phyloP scores from a whole-genome alignment of 2,329 filamentous ascomycete species.

The Fusarium begoniae region DNA sequence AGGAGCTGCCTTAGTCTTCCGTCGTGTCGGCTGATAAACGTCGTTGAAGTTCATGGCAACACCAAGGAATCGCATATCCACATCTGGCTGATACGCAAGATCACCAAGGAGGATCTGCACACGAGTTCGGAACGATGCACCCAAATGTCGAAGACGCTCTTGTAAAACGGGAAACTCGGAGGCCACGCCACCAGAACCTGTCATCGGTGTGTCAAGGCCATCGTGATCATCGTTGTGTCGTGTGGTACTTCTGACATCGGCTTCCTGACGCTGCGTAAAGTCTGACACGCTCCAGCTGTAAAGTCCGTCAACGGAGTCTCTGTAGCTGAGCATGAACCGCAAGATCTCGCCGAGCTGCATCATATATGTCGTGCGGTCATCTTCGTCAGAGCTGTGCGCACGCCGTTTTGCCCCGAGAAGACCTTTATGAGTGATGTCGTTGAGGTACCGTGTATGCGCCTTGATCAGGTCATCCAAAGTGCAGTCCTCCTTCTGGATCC shows the following conservation, averaged over 20 bases:
- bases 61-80: slow-evolving; percentile 93
- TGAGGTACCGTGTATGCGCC: slow-evolving; percentile 90
- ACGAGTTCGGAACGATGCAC: slow-evolving; percentile 77
- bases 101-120: slow-evolving; percentile 88
- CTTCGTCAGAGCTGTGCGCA: slow-evolving; percentile 60
- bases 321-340: slow-evolving; percentile 92
- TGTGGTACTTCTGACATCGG: slow-evolving; percentile 77
- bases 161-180: slow-evolving; percentile 78
- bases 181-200: slow-evolving; percentile 63
- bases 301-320: slow-evolving; percentile 90
- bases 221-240: slow-evolving; percentile 41
- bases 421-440: slow-evolving; percentile 94
- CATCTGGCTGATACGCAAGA: slow-evolving; percentile 89
- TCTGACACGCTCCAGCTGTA: slow-evolving; percentile 96
- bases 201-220: slow-evolving; percentile 26
- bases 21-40: slow-evolving; percentile 82
- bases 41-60: slow-evolving; percentile 99
- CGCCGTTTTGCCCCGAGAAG: slow-evolving; percentile 77
- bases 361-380: slow-evolving; percentile 82
- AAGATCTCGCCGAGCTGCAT: slow-evolving; percentile 91
- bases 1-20: slow-evolving; percentile 60
- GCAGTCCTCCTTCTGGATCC: slow-evolving; percentile 83
- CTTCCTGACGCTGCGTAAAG: slow-evolving; percentile 90
- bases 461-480: slow-evolving; percentile 95
- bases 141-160: slow-evolving; percentile 75